Conservation (phyloP, 179 eudicot genomes). For the Heliamphora ciliata region DNA sequence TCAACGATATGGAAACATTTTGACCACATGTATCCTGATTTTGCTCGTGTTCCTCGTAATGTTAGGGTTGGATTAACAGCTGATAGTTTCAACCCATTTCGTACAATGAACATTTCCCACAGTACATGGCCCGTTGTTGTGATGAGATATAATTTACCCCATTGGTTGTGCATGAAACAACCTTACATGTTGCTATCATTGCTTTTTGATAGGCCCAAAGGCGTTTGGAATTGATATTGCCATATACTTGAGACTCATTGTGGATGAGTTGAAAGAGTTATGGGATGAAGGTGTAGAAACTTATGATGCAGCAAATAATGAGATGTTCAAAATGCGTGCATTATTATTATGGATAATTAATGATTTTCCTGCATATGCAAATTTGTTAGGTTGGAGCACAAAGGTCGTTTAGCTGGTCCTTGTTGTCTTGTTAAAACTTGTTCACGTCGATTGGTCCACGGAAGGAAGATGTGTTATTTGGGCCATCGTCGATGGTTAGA, state of each 20-base stretch:
- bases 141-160: not conserved
- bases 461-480: too few relatives aligned
- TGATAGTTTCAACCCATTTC: not conserved
- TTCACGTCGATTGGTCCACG: too few relatives aligned
- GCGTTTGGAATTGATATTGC: not conserved
- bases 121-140: constrained; percentile 1
- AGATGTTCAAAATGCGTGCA: not conserved
- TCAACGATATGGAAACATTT: too few relatives aligned
- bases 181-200: not conserved
- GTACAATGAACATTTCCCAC: not conserved
- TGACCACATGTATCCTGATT: too few relatives aligned
- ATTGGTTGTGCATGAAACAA: constrained; percentile 1
- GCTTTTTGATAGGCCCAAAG: not conserved
- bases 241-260: not conserved
- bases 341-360: not conserved
- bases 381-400: not conserved
- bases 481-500: too few relatives aligned
- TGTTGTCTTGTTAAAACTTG: not conserved
- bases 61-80: not conserved
- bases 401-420: not conserved
- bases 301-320: not conserved
- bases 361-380: too few relatives aligned
- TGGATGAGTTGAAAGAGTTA: not conserved
- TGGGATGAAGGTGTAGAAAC: not conserved
- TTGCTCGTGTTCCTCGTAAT: not conserved